Evolutionary conservation across 495 filamentous ascomycete genomes (phyloP).

Genomic region (Xylaria scruposa): DNA sequence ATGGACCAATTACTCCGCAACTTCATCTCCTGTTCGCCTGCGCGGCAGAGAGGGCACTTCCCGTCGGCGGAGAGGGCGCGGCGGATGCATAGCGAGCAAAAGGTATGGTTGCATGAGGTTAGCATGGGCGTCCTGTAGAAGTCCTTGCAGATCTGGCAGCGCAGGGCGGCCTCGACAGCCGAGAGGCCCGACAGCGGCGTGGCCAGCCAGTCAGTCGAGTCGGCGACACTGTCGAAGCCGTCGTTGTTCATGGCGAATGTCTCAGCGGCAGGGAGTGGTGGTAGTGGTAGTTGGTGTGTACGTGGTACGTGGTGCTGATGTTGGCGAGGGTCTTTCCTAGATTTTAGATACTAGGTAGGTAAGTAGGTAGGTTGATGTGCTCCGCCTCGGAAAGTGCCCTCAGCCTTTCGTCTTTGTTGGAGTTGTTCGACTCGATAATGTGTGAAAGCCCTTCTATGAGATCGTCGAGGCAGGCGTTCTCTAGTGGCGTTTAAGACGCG

Average conservation of each 20-base stretch:
- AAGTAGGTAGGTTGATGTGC: background rate
- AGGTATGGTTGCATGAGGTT: constrained; percentile 93
- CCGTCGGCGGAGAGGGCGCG: constrained; percentile 79
- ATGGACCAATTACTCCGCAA: constrained; percentile 82
- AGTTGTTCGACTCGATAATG: background rate
- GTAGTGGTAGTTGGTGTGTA: background rate
- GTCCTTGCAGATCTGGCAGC: constrained; percentile 98
- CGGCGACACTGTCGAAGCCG: constrained; percentile 66
- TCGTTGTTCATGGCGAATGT: constrained; percentile 23
- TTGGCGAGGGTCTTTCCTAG: background rate
- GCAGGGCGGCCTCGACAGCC: constrained; percentile 81
- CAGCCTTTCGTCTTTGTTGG: background rate
- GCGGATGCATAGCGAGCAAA: constrained; percentile 95
- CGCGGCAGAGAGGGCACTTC: constrained; percentile 85
- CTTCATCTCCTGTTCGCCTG: constrained; percentile 78
- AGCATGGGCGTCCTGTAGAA: constrained; percentile 93
- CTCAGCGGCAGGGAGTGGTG: background rate
- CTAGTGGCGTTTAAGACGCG: constrained; percentile 1
- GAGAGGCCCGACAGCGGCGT: constrained; percentile 76
- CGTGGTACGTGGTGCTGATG: background rate
- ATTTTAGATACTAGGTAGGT: no score
- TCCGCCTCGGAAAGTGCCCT: background rate
- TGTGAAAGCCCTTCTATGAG: background rate
- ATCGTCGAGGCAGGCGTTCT: constrained; percentile 7
- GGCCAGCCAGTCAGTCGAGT: constrained; percentile 92